These are phyloP conservation scores for Avicennia marina DNA, from an alignment of 257 asterid species.

Conservation along the genomic window DNA sequence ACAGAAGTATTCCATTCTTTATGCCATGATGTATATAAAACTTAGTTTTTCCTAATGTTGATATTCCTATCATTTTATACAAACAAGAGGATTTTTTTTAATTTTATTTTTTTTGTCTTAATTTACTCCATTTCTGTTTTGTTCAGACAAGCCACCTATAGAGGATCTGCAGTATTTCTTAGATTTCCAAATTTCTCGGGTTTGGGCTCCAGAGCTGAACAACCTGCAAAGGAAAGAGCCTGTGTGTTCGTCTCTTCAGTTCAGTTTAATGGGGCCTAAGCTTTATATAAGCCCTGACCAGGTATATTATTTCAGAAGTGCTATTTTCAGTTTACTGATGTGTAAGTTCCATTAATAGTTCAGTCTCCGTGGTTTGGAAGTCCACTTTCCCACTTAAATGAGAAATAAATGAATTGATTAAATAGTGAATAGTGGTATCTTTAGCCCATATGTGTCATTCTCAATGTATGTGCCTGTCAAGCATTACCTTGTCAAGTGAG, in stretches of 20 bases:
- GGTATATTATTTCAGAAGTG: conserved; percentile 40
- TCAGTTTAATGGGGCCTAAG: conserved; percentile 99
- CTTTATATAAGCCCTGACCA: conserved; percentile 94
- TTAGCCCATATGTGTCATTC: too few relatives aligned
- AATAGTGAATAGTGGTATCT: too few relatives aligned
- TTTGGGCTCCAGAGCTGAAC: conserved; percentile 98
- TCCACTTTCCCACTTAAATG: too few relatives aligned
- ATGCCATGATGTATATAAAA: too few relatives aligned
- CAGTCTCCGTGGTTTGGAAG: neutral
- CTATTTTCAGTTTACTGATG: neutral
- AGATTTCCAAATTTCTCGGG: conserved; percentile 90
- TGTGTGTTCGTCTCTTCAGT: conserved; percentile 82
- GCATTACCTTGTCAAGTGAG: too few relatives aligned
- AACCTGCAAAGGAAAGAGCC: conserved; percentile 89
- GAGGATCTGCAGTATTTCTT: conserved; percentile 98
- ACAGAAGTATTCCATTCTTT: too few relatives aligned
- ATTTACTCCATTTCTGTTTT: conserved; percentile 3
- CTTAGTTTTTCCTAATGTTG: neutral
- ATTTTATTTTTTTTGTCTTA: neutral
- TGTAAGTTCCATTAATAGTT: too few relatives aligned
- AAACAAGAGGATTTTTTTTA: neutral
- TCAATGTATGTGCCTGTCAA: too few relatives aligned
- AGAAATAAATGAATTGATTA: too few relatives aligned
- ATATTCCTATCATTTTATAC: conserved; percentile 1
- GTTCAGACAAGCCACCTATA: conserved; percentile 95